Conservation (phyloP, 2,329 filamentous ascomycete species). For the Trichoderma oligosporum region DNA sequence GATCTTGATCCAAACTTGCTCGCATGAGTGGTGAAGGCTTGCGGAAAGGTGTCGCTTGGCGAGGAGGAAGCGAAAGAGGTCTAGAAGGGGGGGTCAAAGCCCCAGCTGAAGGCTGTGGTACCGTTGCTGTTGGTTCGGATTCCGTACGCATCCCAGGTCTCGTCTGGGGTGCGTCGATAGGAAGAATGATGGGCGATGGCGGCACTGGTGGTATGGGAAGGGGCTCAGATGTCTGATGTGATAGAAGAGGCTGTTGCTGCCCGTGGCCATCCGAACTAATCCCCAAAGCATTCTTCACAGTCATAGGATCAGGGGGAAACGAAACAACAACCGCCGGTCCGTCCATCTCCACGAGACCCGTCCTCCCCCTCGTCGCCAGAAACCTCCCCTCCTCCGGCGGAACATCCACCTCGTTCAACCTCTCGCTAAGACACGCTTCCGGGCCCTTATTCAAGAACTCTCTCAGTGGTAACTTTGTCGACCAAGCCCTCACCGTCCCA, state of each 20-base stretch:
- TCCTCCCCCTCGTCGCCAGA: slow-evolving; percentile 29
- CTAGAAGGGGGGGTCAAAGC: slow-evolving; percentile 28
- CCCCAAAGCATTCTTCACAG: slow-evolving; percentile 32
- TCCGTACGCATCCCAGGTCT: slow-evolving; percentile 25
- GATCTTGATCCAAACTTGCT: slow-evolving; percentile 37
- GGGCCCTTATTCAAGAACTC: slow-evolving; percentile 56
- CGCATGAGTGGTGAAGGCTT: slow-evolving; percentile 35
- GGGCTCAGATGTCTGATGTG: background rate
- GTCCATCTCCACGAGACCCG: slow-evolving; percentile 25
- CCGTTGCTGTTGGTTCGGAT: slow-evolving; percentile 26
- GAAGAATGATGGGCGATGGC: slow-evolving; percentile 32
- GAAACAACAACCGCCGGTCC: background rate
- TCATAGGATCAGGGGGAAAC: slow-evolving; percentile 21
- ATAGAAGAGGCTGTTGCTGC: background rate
- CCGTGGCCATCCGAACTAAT: slow-evolving; percentile 27
- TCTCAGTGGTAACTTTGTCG: slow-evolving; percentile 47
- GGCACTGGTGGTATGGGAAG: slow-evolving; percentile 24
- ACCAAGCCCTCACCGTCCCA: slow-evolving; percentile 46
- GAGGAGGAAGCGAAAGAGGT: slow-evolving; percentile 29
- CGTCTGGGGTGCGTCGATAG: slow-evolving; percentile 25
- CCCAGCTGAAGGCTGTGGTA: slow-evolving; percentile 1
- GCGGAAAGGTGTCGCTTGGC: slow-evolving; percentile 30
- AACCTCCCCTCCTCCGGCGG: slow-evolving; percentile 32
- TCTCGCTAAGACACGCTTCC: slow-evolving; percentile 50
- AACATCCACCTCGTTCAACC: slow-evolving; percentile 42